Evolutionary conservation across 1,139 yeast species (phyloP).

Genomic region (Blastobotrys aristatus): DNA sequence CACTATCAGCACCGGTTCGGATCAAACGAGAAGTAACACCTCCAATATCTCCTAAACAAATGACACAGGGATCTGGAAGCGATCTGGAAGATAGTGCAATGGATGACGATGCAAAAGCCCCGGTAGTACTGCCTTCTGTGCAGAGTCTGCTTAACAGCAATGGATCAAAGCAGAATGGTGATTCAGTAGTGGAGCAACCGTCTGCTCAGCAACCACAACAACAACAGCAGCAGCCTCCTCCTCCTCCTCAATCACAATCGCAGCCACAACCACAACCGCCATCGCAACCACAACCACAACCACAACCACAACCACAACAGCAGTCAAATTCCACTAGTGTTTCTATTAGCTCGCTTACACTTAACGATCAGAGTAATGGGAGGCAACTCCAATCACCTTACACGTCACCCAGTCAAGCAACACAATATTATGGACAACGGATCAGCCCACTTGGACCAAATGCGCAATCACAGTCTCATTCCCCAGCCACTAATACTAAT

Average conservation of each 20-base stretch:
- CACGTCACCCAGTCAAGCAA: too few species aligned
- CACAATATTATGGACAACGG: too few species aligned
- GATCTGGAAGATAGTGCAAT: not conserved
- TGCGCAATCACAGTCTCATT: too few species aligned
- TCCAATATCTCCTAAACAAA: not conserved
- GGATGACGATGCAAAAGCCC: not conserved
- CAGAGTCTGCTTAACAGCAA: conserved; percentile 3
- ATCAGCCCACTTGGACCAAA: too few species aligned
- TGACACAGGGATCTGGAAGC: not conserved
- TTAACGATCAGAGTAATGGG: too few species aligned
- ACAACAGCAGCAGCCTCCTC: not conserved
- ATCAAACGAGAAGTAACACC: too few species aligned
- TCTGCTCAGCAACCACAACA: not conserved
- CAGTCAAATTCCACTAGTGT: too few species aligned
- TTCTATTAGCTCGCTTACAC: too few species aligned
- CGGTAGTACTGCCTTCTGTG: conserved; percentile 5
- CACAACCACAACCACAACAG: conserved; percentile 2
- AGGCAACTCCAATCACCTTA: too few species aligned
- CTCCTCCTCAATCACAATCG: too few species aligned
- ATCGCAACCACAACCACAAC: conserved; percentile 3
- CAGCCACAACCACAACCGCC: conserved; percentile 1
- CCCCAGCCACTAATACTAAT: too few species aligned
- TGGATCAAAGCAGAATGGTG: not conserved
- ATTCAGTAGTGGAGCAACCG: not conserved
- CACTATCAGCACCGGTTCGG: too few species aligned